Conservation (phyloP, 2,329 filamentous ascomycete species). For the Hymenoscyphus repandus region DNA sequence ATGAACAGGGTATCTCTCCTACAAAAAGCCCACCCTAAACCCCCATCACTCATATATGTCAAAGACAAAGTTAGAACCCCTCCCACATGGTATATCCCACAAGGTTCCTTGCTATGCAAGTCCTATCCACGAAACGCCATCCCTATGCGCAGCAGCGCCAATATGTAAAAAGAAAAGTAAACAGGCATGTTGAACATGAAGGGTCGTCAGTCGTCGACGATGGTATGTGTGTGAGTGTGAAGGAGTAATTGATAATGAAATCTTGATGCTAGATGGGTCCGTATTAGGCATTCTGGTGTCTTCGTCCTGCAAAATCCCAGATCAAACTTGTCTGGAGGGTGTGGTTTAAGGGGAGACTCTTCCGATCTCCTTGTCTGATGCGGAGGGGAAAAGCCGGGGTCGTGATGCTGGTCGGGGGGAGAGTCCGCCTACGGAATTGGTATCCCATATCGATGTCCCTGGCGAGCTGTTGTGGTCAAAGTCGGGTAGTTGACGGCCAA, state of each 20-base stretch:
- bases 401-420: constrained; percentile 25
- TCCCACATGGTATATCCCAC: constrained; percentile 3
- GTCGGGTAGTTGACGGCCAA: constrained; percentile 12
- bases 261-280: no score
- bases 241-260: neutral
- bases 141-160: neutral
- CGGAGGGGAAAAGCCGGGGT: constrained; percentile 12
- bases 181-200: neutral
- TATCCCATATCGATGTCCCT: constrained; percentile 21
- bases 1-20: neutral
- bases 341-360: constrained; percentile 23
- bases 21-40: neutral
- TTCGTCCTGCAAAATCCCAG: constrained; percentile 4
- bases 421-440: constrained; percentile 13
- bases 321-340: neutral
- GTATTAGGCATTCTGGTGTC: neutral
- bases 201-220: neutral
- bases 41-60: neutral
- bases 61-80: constrained; percentile 4
- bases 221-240: neutral
- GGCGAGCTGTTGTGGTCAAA: constrained; percentile 16
- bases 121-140: constrained; percentile 1
- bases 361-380: constrained; percentile 19
- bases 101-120: neutral
- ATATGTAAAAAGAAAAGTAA: neutral